Percentiles rank a stretch among this genome's conserved stretches.
These are phyloP conservation scores for Geosiphon pyriformis DNA, from an alignment of 192 early-diverging fungal genomes.

Conservation along the genomic window DNA sequence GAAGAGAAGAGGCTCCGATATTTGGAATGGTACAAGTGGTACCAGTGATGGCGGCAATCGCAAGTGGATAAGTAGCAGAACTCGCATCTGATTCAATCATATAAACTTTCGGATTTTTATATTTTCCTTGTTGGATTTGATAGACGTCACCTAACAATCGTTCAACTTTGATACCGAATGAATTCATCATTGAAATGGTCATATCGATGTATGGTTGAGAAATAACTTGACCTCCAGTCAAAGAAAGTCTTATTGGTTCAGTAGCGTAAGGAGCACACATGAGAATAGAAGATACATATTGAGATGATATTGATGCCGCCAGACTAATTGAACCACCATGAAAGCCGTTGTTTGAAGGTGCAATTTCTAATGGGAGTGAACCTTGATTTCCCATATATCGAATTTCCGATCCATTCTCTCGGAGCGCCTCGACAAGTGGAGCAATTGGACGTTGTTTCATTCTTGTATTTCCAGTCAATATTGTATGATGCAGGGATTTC, in stretches of 20 bases:
- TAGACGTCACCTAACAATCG: slow-evolving; percentile 75
- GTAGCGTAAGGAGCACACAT: slow-evolving; percentile 92
- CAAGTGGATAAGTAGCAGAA: slow-evolving; percentile 96
- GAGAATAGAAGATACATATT: slow-evolving; percentile 97
- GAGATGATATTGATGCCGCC: slow-evolving; percentile 90
- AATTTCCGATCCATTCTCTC: slow-evolving; percentile 72
- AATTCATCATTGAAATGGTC: slow-evolving; percentile 97
- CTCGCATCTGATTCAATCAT: slow-evolving; percentile 93
- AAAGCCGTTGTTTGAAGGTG: slow-evolving; percentile 64
- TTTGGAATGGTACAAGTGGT: slow-evolving; percentile 80
- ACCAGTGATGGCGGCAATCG: slow-evolving; percentile 94
- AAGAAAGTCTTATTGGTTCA: slow-evolving; percentile 68
- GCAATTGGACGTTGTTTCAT: slow-evolving; percentile 97
- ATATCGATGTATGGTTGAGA: slow-evolving; percentile 99
- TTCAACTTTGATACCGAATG: slow-evolving; percentile 81
- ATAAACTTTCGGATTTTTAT: slow-evolving; percentile 80
- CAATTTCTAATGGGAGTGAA: slow-evolving; percentile 80
- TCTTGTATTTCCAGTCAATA: slow-evolving; percentile 91
- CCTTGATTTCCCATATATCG: slow-evolving; percentile 75
- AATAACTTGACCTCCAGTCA: slow-evolving; percentile 90
- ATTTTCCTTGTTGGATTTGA: slow-evolving; percentile 69
- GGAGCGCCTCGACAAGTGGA: slow-evolving; percentile 80
- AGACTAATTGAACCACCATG: slow-evolving; percentile 84
- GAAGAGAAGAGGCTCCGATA: slow-evolving; percentile 87
- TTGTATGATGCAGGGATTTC: slow-evolving; percentile 38